Evolutionary conservation across 352 stramenopile genomes (phyloP).

Genomic region (Pythium rhizo-oryzae): DNA sequence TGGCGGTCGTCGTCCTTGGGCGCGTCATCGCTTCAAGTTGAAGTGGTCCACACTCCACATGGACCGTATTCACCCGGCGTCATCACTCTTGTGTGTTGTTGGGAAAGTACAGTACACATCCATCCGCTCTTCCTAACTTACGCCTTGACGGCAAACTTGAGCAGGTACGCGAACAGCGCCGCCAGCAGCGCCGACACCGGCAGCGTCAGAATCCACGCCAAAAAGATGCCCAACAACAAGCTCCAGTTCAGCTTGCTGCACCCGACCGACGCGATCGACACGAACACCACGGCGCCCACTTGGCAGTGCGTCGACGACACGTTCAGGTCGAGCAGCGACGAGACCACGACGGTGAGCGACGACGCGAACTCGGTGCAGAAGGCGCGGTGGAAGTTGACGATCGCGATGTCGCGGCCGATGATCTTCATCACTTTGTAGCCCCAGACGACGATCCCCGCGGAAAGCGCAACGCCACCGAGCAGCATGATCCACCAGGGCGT

Average conservation of each 20-base stretch:
- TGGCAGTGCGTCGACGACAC: slow-evolving; percentile 73
- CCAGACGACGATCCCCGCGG: slow-evolving; percentile 49
- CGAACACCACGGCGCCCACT: slow-evolving; percentile 56
- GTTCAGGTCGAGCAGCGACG: slow-evolving; percentile 43
- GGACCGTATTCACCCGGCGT: too few relatives aligned
- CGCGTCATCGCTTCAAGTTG: slow-evolving; percentile 34
- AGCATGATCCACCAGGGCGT: slow-evolving; percentile 66
- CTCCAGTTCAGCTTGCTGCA: slow-evolving; percentile 34
- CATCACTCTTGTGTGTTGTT: too few relatives aligned
- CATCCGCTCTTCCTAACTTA: too few relatives aligned
- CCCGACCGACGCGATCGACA: slow-evolving; percentile 35
- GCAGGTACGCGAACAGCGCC: slow-evolving; percentile 19
- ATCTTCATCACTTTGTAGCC: slow-evolving; percentile 77
- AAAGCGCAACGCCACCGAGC: slow-evolving; percentile 50
- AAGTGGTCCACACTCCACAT: slow-evolving; percentile 17
- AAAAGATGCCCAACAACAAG: slow-evolving; percentile 25
- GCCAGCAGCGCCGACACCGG: slow-evolving; percentile 26
- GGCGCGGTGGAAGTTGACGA: slow-evolving; percentile 64
- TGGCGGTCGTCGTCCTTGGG: background rate
- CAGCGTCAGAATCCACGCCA: slow-evolving; percentile 39
- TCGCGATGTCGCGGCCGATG: slow-evolving; percentile 45
- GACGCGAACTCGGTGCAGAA: slow-evolving; percentile 76
- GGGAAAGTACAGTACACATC: background rate
- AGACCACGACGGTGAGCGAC: slow-evolving; percentile 57
- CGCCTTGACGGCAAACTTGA: slow-evolving; percentile 16